Conservation (phyloP, 208 protist species). For the Eutreptiella sp. region DNA sequence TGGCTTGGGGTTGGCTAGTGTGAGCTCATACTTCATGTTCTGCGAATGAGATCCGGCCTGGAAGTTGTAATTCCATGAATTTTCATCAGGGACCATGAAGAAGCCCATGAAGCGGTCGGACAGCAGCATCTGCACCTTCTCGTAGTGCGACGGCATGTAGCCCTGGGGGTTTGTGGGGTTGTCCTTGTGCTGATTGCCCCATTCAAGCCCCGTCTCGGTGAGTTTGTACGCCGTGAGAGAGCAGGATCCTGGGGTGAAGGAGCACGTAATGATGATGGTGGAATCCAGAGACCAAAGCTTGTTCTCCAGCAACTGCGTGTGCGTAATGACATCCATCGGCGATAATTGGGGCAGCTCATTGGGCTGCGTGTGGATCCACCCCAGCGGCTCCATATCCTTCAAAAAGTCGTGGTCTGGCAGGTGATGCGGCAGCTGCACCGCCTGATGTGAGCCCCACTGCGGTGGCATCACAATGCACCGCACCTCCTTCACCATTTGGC, state of each 20-base stretch:
- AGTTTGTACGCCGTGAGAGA: slow-evolving; percentile 79
- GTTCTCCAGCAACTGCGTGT: slow-evolving; percentile 72
- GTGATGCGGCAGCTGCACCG: slow-evolving; percentile 59
- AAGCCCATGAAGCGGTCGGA: slow-evolving; percentile 86
- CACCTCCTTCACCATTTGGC: slow-evolving; percentile 86
- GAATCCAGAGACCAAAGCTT: slow-evolving; percentile 72
- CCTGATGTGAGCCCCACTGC: slow-evolving; percentile 80
- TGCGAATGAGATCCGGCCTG: slow-evolving; percentile 68
- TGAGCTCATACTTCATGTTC: slow-evolving; percentile 74
- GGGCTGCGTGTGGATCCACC: slow-evolving; percentile 92
- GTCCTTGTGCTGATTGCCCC: slow-evolving; percentile 77
- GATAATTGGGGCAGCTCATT: slow-evolving; percentile 73
- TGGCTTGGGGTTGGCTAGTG: slow-evolving; percentile 72
- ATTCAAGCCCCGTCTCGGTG: slow-evolving; percentile 76
- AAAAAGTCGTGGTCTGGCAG: slow-evolving; percentile 81
- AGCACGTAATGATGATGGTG: slow-evolving; percentile 65
- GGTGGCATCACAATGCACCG: slow-evolving; percentile 85
- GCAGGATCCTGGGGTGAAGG: slow-evolving; percentile 84
- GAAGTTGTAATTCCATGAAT: slow-evolving; percentile 94
- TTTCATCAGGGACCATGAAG: slow-evolving; percentile 82
- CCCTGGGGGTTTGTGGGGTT: slow-evolving; percentile 44
- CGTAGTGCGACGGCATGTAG: slow-evolving; percentile 70
- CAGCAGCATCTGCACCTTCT: slow-evolving; percentile 84
- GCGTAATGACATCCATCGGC: slow-evolving; percentile 71
- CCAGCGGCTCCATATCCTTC: slow-evolving; percentile 79